A percentile compares a stretch with the other conserved stretches of the same genome.
Conservation (phyloP, 1,284 basidiomycete species). For the Ganoderma lingzhi region DNA sequence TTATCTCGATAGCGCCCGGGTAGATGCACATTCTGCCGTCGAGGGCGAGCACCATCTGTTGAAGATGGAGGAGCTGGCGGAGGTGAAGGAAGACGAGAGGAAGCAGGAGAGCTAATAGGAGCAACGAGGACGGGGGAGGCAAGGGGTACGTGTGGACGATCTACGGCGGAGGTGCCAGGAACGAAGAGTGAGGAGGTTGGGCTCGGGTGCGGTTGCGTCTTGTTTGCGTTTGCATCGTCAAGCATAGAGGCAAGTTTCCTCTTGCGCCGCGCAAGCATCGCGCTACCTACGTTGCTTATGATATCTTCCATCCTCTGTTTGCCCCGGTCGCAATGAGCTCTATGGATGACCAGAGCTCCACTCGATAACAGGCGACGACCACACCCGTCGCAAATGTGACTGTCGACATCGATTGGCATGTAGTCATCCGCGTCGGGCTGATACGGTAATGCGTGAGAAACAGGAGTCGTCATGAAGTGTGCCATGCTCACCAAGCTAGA, state of each 20-base stretch:
- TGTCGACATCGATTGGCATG: background rate
- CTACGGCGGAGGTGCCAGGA: background rate
- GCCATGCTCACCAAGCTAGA: background rate
- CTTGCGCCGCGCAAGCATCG: background rate
- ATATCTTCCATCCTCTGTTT: background rate
- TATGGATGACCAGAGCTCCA: background rate
- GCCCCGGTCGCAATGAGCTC: background rate
- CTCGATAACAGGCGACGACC: background rate
- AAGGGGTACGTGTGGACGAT: too few relatives aligned
- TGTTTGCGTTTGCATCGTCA: background rate
- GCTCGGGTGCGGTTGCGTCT: background rate
- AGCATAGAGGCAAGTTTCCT: background rate
- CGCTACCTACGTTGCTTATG: background rate
- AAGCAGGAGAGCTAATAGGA: background rate
- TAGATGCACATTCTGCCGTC: background rate
- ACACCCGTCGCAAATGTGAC: background rate
- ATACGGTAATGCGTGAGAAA: background rate
- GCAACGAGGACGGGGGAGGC: background rate
- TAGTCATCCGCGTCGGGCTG: background rate
- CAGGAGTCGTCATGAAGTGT: background rate
- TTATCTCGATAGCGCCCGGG: background rate
- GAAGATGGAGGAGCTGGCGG: background rate
- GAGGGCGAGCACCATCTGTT: background rate
- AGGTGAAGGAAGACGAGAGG: background rate
- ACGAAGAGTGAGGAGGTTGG: background rate